Evolutionary conservation across 768 basidiomycete genomes (phyloP), one percentile per base, ranked within the genome.

Genomic region (Russula vinacea): DNA sequence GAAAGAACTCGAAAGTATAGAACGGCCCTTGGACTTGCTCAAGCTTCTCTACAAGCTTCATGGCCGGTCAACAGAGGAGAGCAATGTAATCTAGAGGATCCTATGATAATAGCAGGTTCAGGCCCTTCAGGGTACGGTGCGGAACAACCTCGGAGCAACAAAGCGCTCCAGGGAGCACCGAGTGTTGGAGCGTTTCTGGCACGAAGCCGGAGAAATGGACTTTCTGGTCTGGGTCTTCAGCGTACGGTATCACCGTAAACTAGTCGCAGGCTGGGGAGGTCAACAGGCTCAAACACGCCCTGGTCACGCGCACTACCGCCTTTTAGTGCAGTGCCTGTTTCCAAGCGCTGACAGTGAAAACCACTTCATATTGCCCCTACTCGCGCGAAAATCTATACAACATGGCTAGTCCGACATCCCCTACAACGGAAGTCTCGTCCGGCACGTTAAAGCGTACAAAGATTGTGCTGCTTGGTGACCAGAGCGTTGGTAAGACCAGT

Each of bases 401-500:
- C 52, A 83, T 82, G 83, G 81, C 85, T 64, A 72, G 79, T 37
- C 73, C 84, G 54, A 76, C 84, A 39, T 85, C 90, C 17, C 91
- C 91, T 16, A 83, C 83, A 10, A 83, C 89, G 2, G 92, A 94
- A 74, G 91, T 93, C 77, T 90, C 91, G 9, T 90, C 91, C 24
- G 85, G 90, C 24, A 89, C 93, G 39, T 88, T 92, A 58, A 97
- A 95, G 76, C 90, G 95, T 67, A 97, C 93, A 62, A 98, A 98
- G 80, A 93, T 98, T 50, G 95, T 97, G 24, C 83, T 98, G 50
- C 85, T 98, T 14, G 95, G 95, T 16, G 95, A 98, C 79, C 95
- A 97, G 78, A 94, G 91, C 70, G 97, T 98, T 58, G 97, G 97
- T 52, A 99, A 99, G 84, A 99, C 97, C 5, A 93, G 91, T 78